Evolutionary conservation across 164 flowering plant genomes (phyloP).

Genomic region (Buxus sempervirens): DNA sequence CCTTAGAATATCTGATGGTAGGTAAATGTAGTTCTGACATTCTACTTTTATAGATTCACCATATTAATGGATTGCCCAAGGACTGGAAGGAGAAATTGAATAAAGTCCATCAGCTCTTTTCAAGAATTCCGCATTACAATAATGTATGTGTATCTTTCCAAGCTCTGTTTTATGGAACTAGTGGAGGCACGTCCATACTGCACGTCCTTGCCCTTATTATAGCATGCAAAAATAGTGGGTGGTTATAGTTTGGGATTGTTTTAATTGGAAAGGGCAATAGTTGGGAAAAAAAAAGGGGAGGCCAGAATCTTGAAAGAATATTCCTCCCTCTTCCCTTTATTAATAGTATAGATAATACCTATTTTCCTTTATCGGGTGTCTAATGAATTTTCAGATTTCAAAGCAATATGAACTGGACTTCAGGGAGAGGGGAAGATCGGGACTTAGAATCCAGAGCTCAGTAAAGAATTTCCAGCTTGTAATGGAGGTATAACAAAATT

Average conservation of each 20-base stretch:
- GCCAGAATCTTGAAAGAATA: too few relatives aligned
- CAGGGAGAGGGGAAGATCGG: constrained; percentile 74
- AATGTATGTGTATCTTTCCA: constrained; percentile 33
- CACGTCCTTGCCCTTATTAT: too few relatives aligned
- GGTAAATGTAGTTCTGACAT: not conserved
- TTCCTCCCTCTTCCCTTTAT: too few relatives aligned
- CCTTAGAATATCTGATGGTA: not conserved
- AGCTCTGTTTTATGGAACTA: not conserved
- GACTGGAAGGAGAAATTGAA: constrained; percentile 59
- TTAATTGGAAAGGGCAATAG: too few relatives aligned
- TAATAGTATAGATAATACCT: too few relatives aligned
- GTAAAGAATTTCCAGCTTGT: constrained; percentile 87
- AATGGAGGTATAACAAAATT: constrained; percentile 51
- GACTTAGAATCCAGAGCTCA: constrained; percentile 65
- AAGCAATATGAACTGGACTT: constrained; percentile 78
- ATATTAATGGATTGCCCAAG: constrained; percentile 55
- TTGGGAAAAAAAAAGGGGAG: too few relatives aligned
- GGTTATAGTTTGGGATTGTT: too few relatives aligned
- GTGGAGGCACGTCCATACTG: too few relatives aligned
- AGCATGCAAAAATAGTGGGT: too few relatives aligned
- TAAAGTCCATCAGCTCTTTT: constrained; percentile 62
- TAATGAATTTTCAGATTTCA: constrained; percentile 35
- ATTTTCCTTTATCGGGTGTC: not conserved
- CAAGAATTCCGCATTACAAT: constrained; percentile 76
- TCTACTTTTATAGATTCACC: constrained; percentile 42